Evolutionary conservation across 495 filamentous ascomycete genomes (phyloP).

Genomic region (Tuber indicum): DNA sequence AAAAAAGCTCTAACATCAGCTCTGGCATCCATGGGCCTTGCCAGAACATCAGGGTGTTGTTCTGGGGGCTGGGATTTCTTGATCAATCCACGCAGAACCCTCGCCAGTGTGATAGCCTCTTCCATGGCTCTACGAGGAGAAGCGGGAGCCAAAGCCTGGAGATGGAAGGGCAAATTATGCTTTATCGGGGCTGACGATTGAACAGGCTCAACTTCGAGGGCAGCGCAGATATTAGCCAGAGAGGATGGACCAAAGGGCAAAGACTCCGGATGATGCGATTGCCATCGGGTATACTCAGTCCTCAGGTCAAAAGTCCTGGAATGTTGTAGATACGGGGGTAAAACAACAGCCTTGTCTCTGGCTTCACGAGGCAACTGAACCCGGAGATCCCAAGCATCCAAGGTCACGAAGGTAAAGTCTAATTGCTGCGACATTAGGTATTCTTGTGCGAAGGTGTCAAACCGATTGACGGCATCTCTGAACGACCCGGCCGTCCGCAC

Average conservation of each 20-base stretch:
- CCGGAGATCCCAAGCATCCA: constrained; percentile 97
- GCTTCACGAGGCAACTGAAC: constrained; percentile 96
- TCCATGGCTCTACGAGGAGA: constrained; percentile 98
- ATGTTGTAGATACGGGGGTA: constrained; percentile 95
- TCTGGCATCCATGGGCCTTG: constrained; percentile 89
- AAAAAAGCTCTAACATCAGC: constrained; percentile 96
- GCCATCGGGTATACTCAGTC: constrained; percentile 96
- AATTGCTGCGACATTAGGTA: constrained; percentile 75
- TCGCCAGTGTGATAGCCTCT: constrained; percentile 86
- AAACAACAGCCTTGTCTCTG: constrained; percentile 91
- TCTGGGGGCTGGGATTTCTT: constrained; percentile 90
- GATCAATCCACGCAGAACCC: constrained; percentile 84
- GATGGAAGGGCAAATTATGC: constrained; percentile 94
- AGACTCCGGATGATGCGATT: constrained; percentile 94
- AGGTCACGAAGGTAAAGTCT: constrained; percentile 94
- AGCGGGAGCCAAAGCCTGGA: constrained; percentile 90
- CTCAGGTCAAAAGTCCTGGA: constrained; percentile 93
- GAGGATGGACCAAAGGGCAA: constrained; percentile 92
- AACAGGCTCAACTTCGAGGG: constrained; percentile 92
- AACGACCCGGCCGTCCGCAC: constrained; percentile 94
- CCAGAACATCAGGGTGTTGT: constrained; percentile 85
- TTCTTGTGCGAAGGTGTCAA: constrained; percentile 86
- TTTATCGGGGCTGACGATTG: constrained; percentile 96
- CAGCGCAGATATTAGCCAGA: constrained; percentile 93
- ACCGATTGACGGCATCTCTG: constrained; percentile 89